Conservation (phyloP, 192 early-diverging fungal species). For the Coemansia sp. region DNA sequence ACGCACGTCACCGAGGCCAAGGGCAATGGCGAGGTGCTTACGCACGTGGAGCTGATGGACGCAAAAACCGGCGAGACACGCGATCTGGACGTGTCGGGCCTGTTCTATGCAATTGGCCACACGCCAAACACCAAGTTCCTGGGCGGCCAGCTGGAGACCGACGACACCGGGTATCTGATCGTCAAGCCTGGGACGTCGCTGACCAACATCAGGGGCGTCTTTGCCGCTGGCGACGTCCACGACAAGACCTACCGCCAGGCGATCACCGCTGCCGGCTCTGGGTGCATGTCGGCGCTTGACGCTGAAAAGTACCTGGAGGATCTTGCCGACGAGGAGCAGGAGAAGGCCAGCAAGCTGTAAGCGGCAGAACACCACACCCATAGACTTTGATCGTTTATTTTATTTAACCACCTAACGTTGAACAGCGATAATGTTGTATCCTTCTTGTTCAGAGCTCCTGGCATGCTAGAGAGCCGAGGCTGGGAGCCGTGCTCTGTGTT, state of each 20-base stretch:
- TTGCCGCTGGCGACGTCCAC: conserved; percentile 98
- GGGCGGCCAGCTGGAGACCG: conserved; percentile 75
- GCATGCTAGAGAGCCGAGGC: neutral
- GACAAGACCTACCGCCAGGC: conserved; percentile 97
- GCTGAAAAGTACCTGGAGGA: conserved; percentile 93
- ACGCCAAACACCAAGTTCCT: conserved; percentile 79
- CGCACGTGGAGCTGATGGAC: conserved; percentile 70
- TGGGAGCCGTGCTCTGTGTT: too few relatives aligned
- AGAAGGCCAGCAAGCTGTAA: conserved; percentile 43
- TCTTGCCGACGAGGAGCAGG: conserved; percentile 54
- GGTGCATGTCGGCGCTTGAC: conserved; percentile 98
- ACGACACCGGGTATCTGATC: conserved; percentile 88
- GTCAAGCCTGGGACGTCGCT: conserved; percentile 74
- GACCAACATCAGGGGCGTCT: conserved; percentile 90
- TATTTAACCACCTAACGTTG: too few relatives aligned
- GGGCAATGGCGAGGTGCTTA: conserved; percentile 82
- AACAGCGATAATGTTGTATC: neutral
- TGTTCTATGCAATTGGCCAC: conserved; percentile 99
- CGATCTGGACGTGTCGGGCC: conserved; percentile 77
- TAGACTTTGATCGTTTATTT: neutral
- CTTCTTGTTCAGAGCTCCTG: neutral
- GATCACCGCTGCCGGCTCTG: conserved; percentile 92
- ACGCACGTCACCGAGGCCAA: conserved; percentile 79
- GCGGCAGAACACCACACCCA: neutral
- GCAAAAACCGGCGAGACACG: conserved; percentile 68